Percentiles rank a stretch among this genome's conserved stretches.
Evolutionary conservation across 2,329 filamentous ascomycete species (phyloP).

Genomic region (Xylariaceae sp.): DNA sequence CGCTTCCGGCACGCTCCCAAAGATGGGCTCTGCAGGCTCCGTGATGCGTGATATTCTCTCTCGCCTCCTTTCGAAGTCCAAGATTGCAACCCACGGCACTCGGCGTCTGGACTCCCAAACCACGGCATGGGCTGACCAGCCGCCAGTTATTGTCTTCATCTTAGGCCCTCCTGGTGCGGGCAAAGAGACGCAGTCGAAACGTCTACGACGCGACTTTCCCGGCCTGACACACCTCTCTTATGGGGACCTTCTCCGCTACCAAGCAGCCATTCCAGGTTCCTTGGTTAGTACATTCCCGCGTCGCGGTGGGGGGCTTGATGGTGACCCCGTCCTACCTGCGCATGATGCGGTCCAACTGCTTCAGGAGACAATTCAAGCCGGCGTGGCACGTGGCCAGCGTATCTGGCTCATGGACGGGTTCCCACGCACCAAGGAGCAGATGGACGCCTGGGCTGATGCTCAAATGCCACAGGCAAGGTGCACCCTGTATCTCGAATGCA

Average conservation of each 20-base stretch:
- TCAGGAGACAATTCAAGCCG: slow-evolving; percentile 17
- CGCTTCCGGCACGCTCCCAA: neutral
- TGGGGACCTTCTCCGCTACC: slow-evolving; percentile 22
- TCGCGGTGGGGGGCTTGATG: slow-evolving; percentile 3
- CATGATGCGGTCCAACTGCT: slow-evolving; percentile 15
- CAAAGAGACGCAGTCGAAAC: slow-evolving; percentile 22
- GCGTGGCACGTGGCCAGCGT: slow-evolving; percentile 9
- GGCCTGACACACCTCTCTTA: slow-evolving; percentile 25
- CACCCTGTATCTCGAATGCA: slow-evolving; percentile 15
- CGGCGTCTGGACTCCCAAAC: neutral
- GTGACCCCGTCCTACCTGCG: slow-evolving; percentile 16
- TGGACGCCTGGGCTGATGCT: slow-evolving; percentile 13
- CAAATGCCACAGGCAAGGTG: slow-evolving; percentile 12
- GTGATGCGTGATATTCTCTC: neutral
- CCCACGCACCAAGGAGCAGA: slow-evolving; percentile 17
- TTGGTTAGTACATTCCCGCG: slow-evolving; percentile 24
- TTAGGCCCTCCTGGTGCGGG: slow-evolving; percentile 24
- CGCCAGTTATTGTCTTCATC: slow-evolving; percentile 22
- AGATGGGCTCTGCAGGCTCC: neutral
- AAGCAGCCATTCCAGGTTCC: slow-evolving; percentile 20
- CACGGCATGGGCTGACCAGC: neutral
- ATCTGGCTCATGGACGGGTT: slow-evolving; percentile 25
- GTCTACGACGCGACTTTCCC: slow-evolving; percentile 11
- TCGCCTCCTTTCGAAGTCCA: neutral
- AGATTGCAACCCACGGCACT: neutral